A percentile compares a stretch with the other conserved stretches of the same genome.
Evolutionary conservation across 305 asterid genomes (phyloP).

Genomic region (Fraxinus albicans): DNA sequence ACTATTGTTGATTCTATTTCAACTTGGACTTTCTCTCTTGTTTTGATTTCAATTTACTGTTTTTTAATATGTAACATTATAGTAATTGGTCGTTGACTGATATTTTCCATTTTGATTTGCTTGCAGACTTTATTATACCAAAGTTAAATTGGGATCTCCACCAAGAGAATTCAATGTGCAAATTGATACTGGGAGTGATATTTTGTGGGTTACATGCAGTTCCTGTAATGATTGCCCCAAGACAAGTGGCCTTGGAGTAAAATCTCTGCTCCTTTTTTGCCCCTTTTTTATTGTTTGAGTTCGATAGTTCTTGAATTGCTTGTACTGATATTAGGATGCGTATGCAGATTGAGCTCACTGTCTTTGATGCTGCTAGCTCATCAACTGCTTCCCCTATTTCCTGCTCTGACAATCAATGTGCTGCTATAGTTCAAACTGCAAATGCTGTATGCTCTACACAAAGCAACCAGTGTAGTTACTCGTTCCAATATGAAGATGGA

Average conservation of each 20-base stretch:
- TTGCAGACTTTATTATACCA: conserved; percentile 80
- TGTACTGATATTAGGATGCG: conserved; percentile 6
- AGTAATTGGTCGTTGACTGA: background rate
- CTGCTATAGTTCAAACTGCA: conserved; percentile 59
- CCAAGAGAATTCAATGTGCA: conserved; percentile 94
- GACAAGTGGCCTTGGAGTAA: conserved; percentile 87
- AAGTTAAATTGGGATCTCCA: conserved; percentile 90
- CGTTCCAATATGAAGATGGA: conserved; percentile 87
- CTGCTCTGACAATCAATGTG: conserved; percentile 65
- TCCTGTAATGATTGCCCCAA: conserved; percentile 83
- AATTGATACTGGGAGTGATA: conserved; percentile 93
- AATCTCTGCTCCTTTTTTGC: conserved; percentile 13
- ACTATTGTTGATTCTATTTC: background rate
- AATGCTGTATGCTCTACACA: conserved; percentile 70
- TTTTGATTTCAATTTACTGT: background rate
- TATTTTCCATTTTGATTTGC: background rate
- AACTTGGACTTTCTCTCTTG: background rate
- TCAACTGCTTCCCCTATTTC: conserved; percentile 71
- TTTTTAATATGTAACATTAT: background rate
- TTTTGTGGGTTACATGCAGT: conserved; percentile 89
- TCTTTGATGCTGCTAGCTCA: conserved; percentile 63
- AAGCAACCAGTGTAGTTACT: conserved; percentile 65
- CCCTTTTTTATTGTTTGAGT: background rate
- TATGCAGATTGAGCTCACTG: conserved; percentile 74
- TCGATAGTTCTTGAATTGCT: conserved; percentile 19